A percentile compares a stretch with the other conserved stretches of the same genome.
Evolutionary conservation across 768 basidiomycete genomes (phyloP).

Genomic region (Coprinellus micaceus): DNA sequence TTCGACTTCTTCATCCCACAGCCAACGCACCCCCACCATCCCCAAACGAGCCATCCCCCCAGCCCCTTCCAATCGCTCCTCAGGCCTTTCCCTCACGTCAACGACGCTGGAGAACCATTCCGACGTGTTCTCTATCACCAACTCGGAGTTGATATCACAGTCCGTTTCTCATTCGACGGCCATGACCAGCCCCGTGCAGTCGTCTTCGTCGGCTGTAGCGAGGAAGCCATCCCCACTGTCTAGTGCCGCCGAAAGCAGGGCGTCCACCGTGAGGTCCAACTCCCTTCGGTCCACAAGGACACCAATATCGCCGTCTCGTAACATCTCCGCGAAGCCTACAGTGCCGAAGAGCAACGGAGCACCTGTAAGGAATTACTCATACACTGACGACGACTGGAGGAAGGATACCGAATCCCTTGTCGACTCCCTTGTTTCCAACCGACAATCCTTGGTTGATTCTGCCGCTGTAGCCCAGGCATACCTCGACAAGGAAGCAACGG

Average conservation of each 20-base stretch:
- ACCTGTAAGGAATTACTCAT: slow-evolving; percentile 26
- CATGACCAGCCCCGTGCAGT: slow-evolving; percentile 16
- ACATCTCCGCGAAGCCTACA: slow-evolving; percentile 9
- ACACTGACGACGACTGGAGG: slow-evolving; percentile 62
- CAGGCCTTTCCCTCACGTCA: slow-evolving; percentile 29
- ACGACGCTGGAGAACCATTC: slow-evolving; percentile 40
- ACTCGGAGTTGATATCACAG: slow-evolving; percentile 2
- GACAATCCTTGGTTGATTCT: neutral
- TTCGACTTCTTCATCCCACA: slow-evolving; percentile 14
- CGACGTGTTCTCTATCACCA: slow-evolving; percentile 29
- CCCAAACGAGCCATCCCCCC: slow-evolving; percentile 4
- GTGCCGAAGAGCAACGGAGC: slow-evolving; percentile 13
- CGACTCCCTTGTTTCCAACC: slow-evolving; percentile 41
- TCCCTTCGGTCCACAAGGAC: neutral
- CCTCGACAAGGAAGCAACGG: neutral
- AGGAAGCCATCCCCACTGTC: neutral
- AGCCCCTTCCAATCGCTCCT: slow-evolving; percentile 11
- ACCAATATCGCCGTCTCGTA: neutral
- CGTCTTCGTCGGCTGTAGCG: slow-evolving; percentile 27
- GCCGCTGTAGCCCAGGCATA: neutral
- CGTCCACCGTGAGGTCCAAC: neutral
- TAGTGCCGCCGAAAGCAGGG: neutral
- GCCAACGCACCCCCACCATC: slow-evolving; percentile 16
- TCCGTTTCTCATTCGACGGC: slow-evolving; percentile 30
- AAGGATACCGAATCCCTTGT: slow-evolving; percentile 65